A percentile compares a stretch with the other conserved stretches of the same genome.
Conservation (phyloP, 371 early-diverging fungal genomes). For the Haplosporangium sp. region DNA sequence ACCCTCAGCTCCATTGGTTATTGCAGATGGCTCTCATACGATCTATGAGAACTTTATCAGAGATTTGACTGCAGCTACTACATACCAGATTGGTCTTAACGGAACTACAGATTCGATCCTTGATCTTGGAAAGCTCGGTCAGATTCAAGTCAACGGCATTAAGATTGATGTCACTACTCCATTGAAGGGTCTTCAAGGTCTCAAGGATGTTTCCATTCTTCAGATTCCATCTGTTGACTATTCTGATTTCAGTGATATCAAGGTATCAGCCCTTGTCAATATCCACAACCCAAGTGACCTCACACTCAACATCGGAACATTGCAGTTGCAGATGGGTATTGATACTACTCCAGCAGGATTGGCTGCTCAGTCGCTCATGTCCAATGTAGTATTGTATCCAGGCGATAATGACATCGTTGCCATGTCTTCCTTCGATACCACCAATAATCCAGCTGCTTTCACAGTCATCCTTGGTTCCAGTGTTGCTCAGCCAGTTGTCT, state of each 20-base stretch:
- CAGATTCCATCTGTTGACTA: too few species aligned
- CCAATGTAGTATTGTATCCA: background rate
- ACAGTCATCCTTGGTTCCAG: too few species aligned
- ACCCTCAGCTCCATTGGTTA: background rate
- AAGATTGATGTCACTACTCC: slow-evolving; percentile 22
- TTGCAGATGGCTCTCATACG: slow-evolving; percentile 19
- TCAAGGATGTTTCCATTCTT: slow-evolving; percentile 8
- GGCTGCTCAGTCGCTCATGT: background rate
- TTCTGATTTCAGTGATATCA: background rate
- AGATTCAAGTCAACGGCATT: slow-evolving; percentile 37
- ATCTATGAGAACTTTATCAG: slow-evolving; percentile 15
- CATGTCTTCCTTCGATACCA: background rate
- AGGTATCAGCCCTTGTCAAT: slow-evolving; percentile 2
- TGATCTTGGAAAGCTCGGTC: slow-evolving; percentile 24
- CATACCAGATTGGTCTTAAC: slow-evolving; percentile 26
- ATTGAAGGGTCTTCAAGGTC: slow-evolving; percentile 26
- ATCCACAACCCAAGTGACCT: slow-evolving; percentile 39
- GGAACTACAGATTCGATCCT: slow-evolving; percentile 33
- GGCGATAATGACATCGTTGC: background rate
- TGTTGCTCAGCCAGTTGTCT: background rate
- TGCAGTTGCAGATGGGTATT: background rate
- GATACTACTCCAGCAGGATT: background rate
- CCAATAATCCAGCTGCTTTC: background rate
- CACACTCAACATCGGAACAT: slow-evolving; percentile 12
- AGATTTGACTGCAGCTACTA: slow-evolving; percentile 8